Evolutionary conservation across 768 basidiomycete genomes (phyloP), one percentile per base, ranked within the genome.

Genomic region (Russula foetens): DNA sequence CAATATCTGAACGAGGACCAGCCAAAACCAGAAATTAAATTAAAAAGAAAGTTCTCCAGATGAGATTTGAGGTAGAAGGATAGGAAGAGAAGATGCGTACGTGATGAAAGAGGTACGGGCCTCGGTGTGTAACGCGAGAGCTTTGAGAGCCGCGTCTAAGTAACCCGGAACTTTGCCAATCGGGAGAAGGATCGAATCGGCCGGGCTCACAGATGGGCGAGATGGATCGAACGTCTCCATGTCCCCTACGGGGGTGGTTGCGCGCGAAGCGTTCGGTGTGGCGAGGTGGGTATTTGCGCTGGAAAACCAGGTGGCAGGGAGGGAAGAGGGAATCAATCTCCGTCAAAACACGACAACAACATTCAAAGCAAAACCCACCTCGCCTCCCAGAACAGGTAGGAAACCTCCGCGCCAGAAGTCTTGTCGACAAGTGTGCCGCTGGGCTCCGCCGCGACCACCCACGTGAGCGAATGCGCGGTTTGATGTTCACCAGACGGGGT

Each of bases 61-160:
- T 53, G 19, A 15, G 23, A 9, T 24, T 6, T 19, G 19, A n/a
- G 26, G 73, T 75, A 23, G 21, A 29, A 41, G 1, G 7, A 28
- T 73, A 75, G 24, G 19, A 35, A 51, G 1, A 9, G 19, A 9
- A 1, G 43, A 12, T 19, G 31, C 73, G 26, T 60, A 77, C 74
- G 77, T 79, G 62, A 81, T 76, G 67, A 81, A 80, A 7, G 75
- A 75, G 28, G 74, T 76, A 47, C 76, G 70, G 1, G 77, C 79
- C 56, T 77, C 74, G 1, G 69, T 73, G 59, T 79, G 72, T 8
- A 80, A 73, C 0, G 74, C 69, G 1, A 81, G 70, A 7, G 67
- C 63, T 8, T 56, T 62, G 29, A 64, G 63, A 21, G 29, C 17
- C 75, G 65, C 66, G 59, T 79, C 73, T 43, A 79, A 70, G 63